Evolutionary conservation across 306 rosid genomes (phyloP).

Genomic region (Abrus pulchellus): DNA sequence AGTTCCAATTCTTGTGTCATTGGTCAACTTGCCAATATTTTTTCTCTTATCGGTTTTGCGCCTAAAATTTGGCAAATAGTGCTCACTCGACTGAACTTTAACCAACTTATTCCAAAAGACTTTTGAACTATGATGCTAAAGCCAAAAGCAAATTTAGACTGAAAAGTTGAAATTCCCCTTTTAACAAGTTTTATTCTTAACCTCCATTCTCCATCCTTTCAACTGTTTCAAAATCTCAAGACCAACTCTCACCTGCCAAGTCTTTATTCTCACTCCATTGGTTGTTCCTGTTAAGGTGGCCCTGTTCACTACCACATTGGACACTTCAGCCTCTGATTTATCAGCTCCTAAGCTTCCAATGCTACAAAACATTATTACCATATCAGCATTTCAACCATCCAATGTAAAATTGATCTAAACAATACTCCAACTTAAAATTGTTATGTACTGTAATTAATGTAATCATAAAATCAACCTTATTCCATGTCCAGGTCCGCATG

Average conservation of each 20-base stretch:
- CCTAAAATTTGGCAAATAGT: conserved; percentile 32
- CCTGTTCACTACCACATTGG: conserved; percentile 69
- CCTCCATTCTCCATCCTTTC: background rate
- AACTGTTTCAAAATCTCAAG: conserved; percentile 27
- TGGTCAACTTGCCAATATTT: conserved; percentile 19
- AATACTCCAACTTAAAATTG: background rate
- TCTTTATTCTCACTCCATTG: conserved; percentile 91
- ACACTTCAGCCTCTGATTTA: conserved; percentile 71
- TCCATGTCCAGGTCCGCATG: conserved; percentile 99
- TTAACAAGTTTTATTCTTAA: conserved; percentile 19
- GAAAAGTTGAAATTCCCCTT: conserved; percentile 4
- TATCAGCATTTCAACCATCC: background rate
- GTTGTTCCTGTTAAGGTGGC: conserved; percentile 69
- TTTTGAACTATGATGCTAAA: conserved; percentile 12
- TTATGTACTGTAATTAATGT: background rate
- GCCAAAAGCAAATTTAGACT: background rate
- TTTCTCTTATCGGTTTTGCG: conserved; percentile 18
- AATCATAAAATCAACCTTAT: conserved; percentile 63
- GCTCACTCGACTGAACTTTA: background rate
- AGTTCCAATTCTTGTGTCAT: conserved; percentile 17
- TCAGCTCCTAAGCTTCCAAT: conserved; percentile 89
- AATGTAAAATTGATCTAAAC: background rate
- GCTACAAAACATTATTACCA: conserved; percentile 49
- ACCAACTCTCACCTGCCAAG: conserved; percentile 79
- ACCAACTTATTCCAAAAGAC: background rate